Percentiles rank a stretch among this genome's conserved stretches.
Evolutionary conservation across 768 basidiomycete genomes (phyloP).

Genomic region (Panellus pusillus): DNA sequence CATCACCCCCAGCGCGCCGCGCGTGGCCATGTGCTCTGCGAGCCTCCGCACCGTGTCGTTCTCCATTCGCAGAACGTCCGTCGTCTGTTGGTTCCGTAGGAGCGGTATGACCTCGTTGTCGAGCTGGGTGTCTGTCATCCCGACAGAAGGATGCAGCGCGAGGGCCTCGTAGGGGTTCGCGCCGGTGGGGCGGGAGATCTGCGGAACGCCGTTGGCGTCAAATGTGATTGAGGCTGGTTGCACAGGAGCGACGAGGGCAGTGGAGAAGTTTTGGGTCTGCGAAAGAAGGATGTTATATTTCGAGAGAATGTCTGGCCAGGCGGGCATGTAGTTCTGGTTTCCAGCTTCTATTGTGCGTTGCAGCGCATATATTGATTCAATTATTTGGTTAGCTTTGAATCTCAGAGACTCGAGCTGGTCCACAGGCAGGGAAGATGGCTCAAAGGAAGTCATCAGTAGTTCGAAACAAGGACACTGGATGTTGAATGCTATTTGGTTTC

Average conservation of each 20-base stretch:
- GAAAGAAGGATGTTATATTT: constrained; percentile 86
- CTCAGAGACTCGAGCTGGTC: constrained; percentile 74
- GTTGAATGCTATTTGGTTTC: too few species aligned
- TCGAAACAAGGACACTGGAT: neutral
- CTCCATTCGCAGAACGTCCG: constrained; percentile 70
- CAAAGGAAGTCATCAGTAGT: constrained; percentile 1
- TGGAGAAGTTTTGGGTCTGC: constrained; percentile 77
- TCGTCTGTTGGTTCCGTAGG: constrained; percentile 77
- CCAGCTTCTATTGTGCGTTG: constrained; percentile 63
- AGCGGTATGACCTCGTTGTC: constrained; percentile 75
- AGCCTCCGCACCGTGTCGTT: constrained; percentile 71
- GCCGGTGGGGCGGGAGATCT: constrained; percentile 5
- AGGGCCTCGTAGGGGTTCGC: constrained; percentile 62
- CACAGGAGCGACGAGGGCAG: constrained; percentile 49
- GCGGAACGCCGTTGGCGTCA: constrained; percentile 9
- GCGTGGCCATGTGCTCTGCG: constrained; percentile 63
- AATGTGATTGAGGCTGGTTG: constrained; percentile 23
- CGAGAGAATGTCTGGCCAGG: constrained; percentile 84
- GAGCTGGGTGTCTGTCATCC: constrained; percentile 63
- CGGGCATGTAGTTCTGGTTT: constrained; percentile 60
- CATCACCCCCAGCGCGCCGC: constrained; percentile 53
- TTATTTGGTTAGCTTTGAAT: constrained; percentile 77
- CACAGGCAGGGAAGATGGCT: constrained; percentile 47
- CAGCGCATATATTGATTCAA: constrained; percentile 70
- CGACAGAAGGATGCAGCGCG: constrained; percentile 60